Base-by-base conservation (phyloP, 495 filamentous ascomycete genomes). In the Neurospora sp. region DNA sequence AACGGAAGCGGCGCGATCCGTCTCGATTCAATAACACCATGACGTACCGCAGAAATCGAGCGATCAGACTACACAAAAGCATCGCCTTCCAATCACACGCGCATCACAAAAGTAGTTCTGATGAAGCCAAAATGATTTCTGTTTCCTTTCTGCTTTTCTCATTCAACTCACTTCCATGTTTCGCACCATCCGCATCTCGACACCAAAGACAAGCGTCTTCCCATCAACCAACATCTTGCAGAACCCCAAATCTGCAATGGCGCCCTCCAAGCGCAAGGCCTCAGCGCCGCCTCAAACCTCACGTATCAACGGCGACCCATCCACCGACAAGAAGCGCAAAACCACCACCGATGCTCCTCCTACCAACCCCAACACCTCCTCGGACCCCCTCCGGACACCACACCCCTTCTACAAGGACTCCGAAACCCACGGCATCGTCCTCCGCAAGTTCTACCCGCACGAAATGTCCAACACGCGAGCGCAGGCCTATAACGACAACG, bases 401-500 rank as follows among this genome's bases (percentile, higher is more conserved):
- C 84, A 88, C 72, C 79, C 78, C 16, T 82, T 82, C 68, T 74
- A 81, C 20, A 71, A 81, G 31, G 80, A 88, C 31, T 83, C 89
- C 20, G 89, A 91, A 73, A 85, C 89, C n/a, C 84, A 90, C 74
- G 91, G 89, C 40, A 89, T 94, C 38, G 89, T 94, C 6, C 83
- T 92, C 35, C 91, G 93, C 74, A 85, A 91, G 59, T 98, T 90
- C 83, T 98, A 97, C 74, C 93, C 93, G 0, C 88, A 87, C 5
- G 92, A 96, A 76, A 95, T 97, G 89, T 91, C 86, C 78, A 94
- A 93, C 73, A 87, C 85, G 70, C 89, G 93, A 16, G 92, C 90
- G 70, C 82, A 84, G 14, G 89, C 89, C 44, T 97, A 97, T 80
- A 92, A 86, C 65, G 79, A 87, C 65, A 86, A 89, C 27, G 85